phyloP scores from a whole-genome alignment of 768 basidiomycete species.

The Pisolithus tinctorius region DNA sequence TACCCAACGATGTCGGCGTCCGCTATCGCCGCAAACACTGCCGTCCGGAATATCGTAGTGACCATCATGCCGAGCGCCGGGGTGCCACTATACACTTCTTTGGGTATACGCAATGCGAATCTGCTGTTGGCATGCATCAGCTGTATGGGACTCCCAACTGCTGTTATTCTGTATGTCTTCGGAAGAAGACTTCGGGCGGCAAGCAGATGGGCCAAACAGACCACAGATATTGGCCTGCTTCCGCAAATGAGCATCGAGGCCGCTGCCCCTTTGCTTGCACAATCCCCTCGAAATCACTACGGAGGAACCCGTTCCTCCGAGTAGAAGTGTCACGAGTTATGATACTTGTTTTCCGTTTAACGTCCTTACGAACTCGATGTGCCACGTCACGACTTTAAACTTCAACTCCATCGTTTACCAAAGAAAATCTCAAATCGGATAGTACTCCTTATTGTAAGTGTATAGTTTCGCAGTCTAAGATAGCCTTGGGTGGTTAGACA shows the following conservation, averaged over 20 bases:
- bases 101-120: background rate
- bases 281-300: no score
- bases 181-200: slow-evolving; percentile 1
- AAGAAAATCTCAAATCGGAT: no score
- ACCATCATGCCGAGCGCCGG: slow-evolving; percentile 12
- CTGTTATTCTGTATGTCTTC: background rate
- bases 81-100: background rate
- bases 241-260: no score
- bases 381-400: background rate
- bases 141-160: slow-evolving; percentile 1
- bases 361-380: background rate
- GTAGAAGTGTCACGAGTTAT: no score
- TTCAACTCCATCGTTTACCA: no score
- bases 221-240: background rate
- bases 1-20: slow-evolving; percentile 19
- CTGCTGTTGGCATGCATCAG: slow-evolving; percentile 1
- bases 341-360: background rate
- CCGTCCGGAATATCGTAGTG: slow-evolving; percentile 12
- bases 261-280: no score
- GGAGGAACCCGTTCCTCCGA: no score
- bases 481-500: no score
- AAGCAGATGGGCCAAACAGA: slow-evolving; percentile 1
- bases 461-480: no score
- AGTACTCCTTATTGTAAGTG: no score
- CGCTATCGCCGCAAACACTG: slow-evolving; percentile 19